Evolutionary conservation across 2,329 filamentous ascomycete genomes (phyloP).

Genomic region (Bipolaris gigantea): DNA sequence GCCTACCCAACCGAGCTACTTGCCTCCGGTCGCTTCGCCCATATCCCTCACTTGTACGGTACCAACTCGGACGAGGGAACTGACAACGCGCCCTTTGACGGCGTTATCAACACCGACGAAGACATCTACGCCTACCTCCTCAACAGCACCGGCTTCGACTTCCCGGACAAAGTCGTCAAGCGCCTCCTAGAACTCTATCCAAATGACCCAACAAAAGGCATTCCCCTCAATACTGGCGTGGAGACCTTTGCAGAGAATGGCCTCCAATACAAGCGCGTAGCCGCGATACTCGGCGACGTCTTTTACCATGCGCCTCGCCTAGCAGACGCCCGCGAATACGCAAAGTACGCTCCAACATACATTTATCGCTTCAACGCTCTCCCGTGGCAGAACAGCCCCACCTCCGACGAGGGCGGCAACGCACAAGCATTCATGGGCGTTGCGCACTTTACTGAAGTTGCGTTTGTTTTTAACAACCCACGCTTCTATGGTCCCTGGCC

Average conservation of each 20-base stretch:
- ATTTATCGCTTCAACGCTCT: conserved; percentile 63
- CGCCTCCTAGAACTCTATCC: conserved; percentile 42
- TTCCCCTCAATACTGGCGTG: conserved; percentile 38
- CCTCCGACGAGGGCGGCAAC: conserved; percentile 48
- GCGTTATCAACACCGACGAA: conserved; percentile 58
- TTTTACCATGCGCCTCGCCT: conserved; percentile 60
- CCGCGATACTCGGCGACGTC: conserved; percentile 57
- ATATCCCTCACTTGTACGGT: conserved; percentile 65
- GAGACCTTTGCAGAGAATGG: conserved; percentile 39
- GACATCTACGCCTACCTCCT: conserved; percentile 49
- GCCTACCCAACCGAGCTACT: conserved; percentile 59
- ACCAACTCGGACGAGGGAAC: conserved; percentile 69
- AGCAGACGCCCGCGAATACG: conserved; percentile 48
- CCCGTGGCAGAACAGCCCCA: conserved; percentile 33
- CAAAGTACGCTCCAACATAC: conserved; percentile 56
- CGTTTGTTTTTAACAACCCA: conserved; percentile 52
- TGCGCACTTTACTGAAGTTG: conserved; percentile 58
- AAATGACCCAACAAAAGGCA: conserved; percentile 37
- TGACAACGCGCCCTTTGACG: conserved; percentile 57
- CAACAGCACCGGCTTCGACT: conserved; percentile 39
- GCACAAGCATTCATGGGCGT: conserved; percentile 50
- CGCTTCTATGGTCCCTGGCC: conserved; percentile 42
- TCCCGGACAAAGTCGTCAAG: conserved; percentile 33
- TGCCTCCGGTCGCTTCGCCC: conserved; percentile 60
- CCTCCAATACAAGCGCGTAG: conserved; percentile 57